Evolutionary conservation across 1,284 basidiomycete genomes (phyloP).

Genomic region (Fomitopsis betulina): DNA sequence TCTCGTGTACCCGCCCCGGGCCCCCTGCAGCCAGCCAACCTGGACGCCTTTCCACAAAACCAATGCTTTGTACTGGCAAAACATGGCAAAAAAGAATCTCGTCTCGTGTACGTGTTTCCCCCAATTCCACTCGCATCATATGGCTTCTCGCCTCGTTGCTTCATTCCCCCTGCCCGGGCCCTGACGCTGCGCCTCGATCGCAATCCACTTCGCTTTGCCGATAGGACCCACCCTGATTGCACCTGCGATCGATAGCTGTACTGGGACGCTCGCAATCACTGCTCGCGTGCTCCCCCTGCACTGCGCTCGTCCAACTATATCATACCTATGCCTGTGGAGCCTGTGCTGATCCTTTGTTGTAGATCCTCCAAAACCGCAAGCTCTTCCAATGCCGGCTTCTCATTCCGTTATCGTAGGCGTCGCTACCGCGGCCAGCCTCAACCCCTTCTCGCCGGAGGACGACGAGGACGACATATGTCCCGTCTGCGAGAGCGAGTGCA

Average conservation of each 20-base stretch:
- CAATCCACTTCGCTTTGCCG: neutral
- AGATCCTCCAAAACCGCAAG: constrained; percentile 55
- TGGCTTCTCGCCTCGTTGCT: constrained; percentile 1
- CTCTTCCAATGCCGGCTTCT: constrained; percentile 62
- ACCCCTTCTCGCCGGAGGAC: constrained; percentile 38
- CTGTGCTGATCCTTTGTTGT: constrained; percentile 12
- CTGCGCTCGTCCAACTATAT: neutral
- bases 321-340: neutral
- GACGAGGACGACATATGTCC: constrained; percentile 78
- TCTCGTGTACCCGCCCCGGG: constrained; percentile 15
- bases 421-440: constrained; percentile 20
- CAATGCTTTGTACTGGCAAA: constrained; percentile 25
- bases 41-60: constrained; percentile 24
- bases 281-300: constrained; percentile 1
- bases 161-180: constrained; percentile 1
- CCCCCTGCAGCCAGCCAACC: constrained; percentile 23
- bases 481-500: constrained; percentile 83
- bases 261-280: neutral
- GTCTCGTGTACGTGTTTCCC: constrained; percentile 24
- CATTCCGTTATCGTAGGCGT: constrained; percentile 58
- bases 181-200: constrained; percentile 4
- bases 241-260: neutral
- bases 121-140: neutral
- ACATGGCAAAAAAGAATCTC: constrained; percentile 31
- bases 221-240: neutral